These are phyloP conservation scores for Chenopodium formosanum DNA, from an alignment of 148 eudicot genomes.

Conservation along the genomic window DNA sequence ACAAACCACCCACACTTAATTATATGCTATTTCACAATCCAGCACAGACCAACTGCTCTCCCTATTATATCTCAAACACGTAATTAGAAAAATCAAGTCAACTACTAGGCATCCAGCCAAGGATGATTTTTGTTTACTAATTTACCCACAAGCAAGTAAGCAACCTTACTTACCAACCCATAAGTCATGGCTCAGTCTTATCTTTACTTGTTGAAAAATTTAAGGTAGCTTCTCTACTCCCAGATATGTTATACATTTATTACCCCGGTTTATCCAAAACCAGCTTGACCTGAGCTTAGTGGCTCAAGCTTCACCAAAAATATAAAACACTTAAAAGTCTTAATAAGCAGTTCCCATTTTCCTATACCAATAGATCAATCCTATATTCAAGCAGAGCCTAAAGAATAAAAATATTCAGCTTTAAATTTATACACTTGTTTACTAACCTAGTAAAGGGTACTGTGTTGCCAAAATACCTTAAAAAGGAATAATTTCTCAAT, in stretches of 20 bases:
- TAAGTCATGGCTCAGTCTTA: neutral
- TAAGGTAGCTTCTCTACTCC: neutral
- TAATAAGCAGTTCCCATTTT: neutral
- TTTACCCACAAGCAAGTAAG: neutral
- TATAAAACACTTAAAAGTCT: neutral
- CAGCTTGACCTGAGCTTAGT: neutral
- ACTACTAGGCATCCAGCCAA: neutral
- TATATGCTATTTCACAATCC: neutral
- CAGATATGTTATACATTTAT: neutral
- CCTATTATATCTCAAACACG: neutral
- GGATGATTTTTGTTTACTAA: neutral
- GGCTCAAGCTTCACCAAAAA: neutral
- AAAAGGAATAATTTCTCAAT: neutral
- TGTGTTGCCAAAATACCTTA: neutral
- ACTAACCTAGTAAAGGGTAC: neutral
- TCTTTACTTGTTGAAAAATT: neutral
- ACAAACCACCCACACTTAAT: neutral
- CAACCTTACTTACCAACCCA: neutral
- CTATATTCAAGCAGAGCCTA: neutral
- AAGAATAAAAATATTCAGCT: neutral
- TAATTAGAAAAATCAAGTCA: neutral
- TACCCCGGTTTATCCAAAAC: neutral
- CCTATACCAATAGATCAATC: neutral
- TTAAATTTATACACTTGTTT: neutral
- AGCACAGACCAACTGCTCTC: neutral